Conservation (phyloP, 805 yeast genomes). For the Candida awuae region DNA sequence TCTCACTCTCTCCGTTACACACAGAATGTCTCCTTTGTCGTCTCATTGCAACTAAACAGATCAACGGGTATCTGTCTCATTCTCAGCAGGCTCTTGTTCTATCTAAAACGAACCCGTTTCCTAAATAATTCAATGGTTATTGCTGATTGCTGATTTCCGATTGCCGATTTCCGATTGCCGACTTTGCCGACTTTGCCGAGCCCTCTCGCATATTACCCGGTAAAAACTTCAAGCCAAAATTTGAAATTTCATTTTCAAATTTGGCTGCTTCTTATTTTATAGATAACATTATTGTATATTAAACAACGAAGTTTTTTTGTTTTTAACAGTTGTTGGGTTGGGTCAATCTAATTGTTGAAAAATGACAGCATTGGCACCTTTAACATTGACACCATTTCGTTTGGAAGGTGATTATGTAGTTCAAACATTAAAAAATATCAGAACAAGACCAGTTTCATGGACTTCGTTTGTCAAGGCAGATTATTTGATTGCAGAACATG, state of each 20-base stretch:
- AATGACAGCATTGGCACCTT: constrained; percentile 19
- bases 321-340: too few species aligned
- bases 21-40: constrained; percentile 5
- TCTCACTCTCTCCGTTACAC: not conserved
- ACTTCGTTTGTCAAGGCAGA: constrained; percentile 77
- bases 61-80: constrained; percentile 8
- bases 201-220: too few species aligned
- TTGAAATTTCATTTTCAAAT: too few species aligned
- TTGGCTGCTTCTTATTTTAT: too few species aligned
- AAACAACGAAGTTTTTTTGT: too few species aligned
- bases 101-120: not conserved
- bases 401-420: constrained; percentile 61
- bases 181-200: too few species aligned
- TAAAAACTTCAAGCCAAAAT: too few species aligned
- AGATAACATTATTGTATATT: too few species aligned
- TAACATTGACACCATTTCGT: constrained; percentile 17
- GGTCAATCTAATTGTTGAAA: not conserved
- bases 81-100: constrained; percentile 4
- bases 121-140: not conserved
- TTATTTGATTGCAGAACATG: constrained; percentile 59
- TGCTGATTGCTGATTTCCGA: too few species aligned
- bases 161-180: too few species aligned
- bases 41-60: constrained; percentile 1
- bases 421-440: constrained; percentile 57
- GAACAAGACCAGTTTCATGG: constrained; percentile 86